A percentile compares a stretch with the other conserved stretches of the same genome.
Conservation (phyloP, 2,329 filamentous ascomycete species). For the Stemphylium vesicarium region DNA sequence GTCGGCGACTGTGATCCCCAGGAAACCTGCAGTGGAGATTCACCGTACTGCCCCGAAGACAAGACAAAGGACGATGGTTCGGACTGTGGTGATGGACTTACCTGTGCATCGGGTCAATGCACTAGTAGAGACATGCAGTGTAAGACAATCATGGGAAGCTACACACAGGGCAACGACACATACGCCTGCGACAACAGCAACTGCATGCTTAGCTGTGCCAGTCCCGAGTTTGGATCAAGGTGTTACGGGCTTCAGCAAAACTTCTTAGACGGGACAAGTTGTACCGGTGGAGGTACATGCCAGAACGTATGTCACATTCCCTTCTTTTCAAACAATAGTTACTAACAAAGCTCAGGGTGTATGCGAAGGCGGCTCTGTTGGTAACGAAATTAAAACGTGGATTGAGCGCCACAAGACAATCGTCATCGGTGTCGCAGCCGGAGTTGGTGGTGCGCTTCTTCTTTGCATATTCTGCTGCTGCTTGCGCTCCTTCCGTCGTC, state of each 20-base stretch:
- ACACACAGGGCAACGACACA: conserved; percentile 76
- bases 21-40: conserved; percentile 79
- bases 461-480: conserved; percentile 73
- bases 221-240: conserved; percentile 68
- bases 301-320: conserved; percentile 58
- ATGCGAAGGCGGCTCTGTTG: conserved; percentile 74
- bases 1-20: conserved; percentile 83
- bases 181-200: conserved; percentile 75
- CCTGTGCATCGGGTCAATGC: conserved; percentile 91
- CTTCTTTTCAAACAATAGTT: neutral
- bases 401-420: conserved; percentile 77
- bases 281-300: conserved; percentile 80
- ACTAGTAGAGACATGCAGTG: conserved; percentile 92
- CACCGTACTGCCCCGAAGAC: conserved; percentile 77
- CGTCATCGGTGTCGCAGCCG: conserved; percentile 78
- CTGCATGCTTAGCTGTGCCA: conserved; percentile 79
- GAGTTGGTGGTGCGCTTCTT: conserved; percentile 72
- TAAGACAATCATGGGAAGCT: conserved; percentile 78
- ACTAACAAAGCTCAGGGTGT: conserved; percentile 59
- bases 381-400: conserved; percentile 76
- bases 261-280: conserved; percentile 90
- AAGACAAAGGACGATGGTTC: conserved; percentile 71
- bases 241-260: conserved; percentile 86
- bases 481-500: conserved; percentile 57
- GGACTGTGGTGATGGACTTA: conserved; percentile 72